These are phyloP conservation scores for Trichoderma atroviride DNA, from an alignment of 2,329 filamentous ascomycete genomes.

Conservation along the genomic window DNA sequence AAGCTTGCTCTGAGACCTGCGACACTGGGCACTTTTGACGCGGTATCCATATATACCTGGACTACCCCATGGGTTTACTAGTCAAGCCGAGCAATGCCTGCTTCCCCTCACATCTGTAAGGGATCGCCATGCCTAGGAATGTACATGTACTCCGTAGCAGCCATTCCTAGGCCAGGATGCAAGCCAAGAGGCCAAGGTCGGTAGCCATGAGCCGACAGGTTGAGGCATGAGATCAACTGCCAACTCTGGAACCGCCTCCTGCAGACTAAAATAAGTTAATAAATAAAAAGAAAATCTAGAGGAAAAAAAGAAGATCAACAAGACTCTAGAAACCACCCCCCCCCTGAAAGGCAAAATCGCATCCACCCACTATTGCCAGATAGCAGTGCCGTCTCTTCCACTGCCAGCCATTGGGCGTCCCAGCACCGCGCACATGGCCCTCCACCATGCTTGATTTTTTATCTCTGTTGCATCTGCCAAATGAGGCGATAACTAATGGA, in stretches of 20 bases:
- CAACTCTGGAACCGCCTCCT: conserved; percentile 6
- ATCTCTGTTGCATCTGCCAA: conserved; percentile 8
- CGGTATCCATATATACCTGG: not conserved
- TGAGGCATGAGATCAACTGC: conserved; percentile 22
- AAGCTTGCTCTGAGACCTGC: not conserved
- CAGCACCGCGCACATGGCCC: conserved; percentile 21
- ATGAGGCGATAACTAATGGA: conserved; percentile 1
- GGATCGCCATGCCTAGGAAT: not conserved
- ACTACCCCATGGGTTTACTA: conserved; percentile 4
- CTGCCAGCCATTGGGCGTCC: conserved; percentile 20
- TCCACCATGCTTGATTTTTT: not conserved
- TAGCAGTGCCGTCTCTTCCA: conserved; percentile 23
- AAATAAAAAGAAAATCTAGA: not conserved
- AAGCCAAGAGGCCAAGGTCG: conserved; percentile 14
- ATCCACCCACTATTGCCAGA: not conserved
- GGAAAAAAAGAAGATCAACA: not conserved
- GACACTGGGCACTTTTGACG: not conserved
- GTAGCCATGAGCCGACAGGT: not conserved
- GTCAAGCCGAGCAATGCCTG: not conserved
- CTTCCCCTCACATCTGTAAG: not conserved
- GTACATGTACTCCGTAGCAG: not conserved
- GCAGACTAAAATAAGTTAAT: not conserved
- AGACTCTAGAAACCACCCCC: not conserved
- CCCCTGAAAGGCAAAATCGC: conserved; percentile 11
- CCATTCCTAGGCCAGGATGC: not conserved